Percentiles rank a stretch among this genome's conserved stretches.
Evolutionary conservation across 2,329 filamentous ascomycete species (phyloP).

Genomic region (Reticulascus tulasneorum): DNA sequence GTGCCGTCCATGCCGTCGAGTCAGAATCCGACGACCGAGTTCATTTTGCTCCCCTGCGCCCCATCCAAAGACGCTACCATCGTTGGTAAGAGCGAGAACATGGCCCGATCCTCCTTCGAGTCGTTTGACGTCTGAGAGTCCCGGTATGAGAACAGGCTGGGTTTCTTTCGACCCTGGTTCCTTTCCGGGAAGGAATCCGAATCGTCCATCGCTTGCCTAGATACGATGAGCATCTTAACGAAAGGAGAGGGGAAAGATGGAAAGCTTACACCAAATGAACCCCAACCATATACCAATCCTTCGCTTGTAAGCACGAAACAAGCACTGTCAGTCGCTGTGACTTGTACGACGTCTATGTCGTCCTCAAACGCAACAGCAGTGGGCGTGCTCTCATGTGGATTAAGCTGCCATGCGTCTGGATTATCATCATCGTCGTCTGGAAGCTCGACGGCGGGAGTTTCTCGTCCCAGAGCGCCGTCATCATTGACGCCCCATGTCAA

Average conservation of each 20-base stretch:
- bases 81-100: slow-evolving; percentile 47
- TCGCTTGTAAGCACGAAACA: slow-evolving; percentile 59
- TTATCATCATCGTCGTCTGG: slow-evolving; percentile 38
- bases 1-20: slow-evolving; percentile 44
- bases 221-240: neutral
- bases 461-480: slow-evolving; percentile 58
- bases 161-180: slow-evolving; percentile 34
- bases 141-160: slow-evolving; percentile 40
- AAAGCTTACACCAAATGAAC: slow-evolving; percentile 51
- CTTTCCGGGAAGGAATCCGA: slow-evolving; percentile 40
- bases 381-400: slow-evolving; percentile 56
- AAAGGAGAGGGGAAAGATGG: neutral
- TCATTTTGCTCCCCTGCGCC: slow-evolving; percentile 49
- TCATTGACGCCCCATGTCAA: slow-evolving; percentile 67
- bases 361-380: slow-evolving; percentile 45
- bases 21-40: slow-evolving; percentile 39
- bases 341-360: slow-evolving; percentile 50
- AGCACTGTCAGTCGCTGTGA: slow-evolving; percentile 59
- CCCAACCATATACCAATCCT: slow-evolving; percentile 64
- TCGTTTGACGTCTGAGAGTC: slow-evolving; percentile 46
- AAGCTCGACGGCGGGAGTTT: slow-evolving; percentile 33
- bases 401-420: slow-evolving; percentile 36
- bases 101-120: slow-evolving; percentile 56
- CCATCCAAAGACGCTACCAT: slow-evolving; percentile 51
- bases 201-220: slow-evolving; percentile 38